Percentiles rank a stretch among this genome's conserved stretches.
Conservation (phyloP, 2,329 filamentous ascomycete genomes). For the Diaporthe australafricana region DNA sequence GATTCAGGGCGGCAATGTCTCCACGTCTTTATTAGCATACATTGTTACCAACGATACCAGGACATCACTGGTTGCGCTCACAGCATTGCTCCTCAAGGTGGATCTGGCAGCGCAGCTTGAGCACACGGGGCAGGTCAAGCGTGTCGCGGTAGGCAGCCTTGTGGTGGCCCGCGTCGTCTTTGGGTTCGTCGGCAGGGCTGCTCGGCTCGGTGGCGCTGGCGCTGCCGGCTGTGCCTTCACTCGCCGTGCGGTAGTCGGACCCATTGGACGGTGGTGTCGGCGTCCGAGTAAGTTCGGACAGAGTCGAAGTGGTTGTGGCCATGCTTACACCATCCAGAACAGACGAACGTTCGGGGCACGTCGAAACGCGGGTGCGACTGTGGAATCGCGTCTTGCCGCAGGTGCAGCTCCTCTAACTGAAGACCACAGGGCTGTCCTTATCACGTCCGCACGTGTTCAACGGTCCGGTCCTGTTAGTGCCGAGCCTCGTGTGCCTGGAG, state of each 20-base stretch:
- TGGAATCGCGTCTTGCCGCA: constrained; percentile 5
- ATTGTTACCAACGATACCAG: background rate
- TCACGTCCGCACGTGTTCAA: background rate
- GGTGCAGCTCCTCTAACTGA: background rate
- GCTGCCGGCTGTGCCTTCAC: constrained; percentile 20
- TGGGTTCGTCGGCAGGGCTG: constrained; percentile 38
- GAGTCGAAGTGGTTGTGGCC: constrained; percentile 45
- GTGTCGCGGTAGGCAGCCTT: constrained; percentile 61
- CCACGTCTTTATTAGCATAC: background rate
- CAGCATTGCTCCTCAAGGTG: constrained; percentile 79
- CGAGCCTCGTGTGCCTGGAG: background rate
- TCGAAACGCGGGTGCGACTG: background rate
- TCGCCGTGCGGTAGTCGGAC: constrained; percentile 30
- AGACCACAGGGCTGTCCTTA: background rate
- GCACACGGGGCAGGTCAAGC: constrained; percentile 68
- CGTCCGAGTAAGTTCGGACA: constrained; percentile 40
- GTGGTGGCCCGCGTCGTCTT: background rate
- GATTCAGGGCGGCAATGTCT: constrained; percentile 70
- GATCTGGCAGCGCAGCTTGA: constrained; percentile 75
- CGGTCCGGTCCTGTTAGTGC: background rate
- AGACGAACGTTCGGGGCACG: background rate
- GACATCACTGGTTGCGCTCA: constrained; percentile 35
- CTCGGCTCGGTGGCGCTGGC: constrained; percentile 36
- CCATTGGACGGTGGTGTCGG: constrained; percentile 38
- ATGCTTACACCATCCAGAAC: constrained; percentile 36